Evolutionary conservation across 2,329 filamentous ascomycete genomes (phyloP).

Genomic region (Venturia asperata): DNA sequence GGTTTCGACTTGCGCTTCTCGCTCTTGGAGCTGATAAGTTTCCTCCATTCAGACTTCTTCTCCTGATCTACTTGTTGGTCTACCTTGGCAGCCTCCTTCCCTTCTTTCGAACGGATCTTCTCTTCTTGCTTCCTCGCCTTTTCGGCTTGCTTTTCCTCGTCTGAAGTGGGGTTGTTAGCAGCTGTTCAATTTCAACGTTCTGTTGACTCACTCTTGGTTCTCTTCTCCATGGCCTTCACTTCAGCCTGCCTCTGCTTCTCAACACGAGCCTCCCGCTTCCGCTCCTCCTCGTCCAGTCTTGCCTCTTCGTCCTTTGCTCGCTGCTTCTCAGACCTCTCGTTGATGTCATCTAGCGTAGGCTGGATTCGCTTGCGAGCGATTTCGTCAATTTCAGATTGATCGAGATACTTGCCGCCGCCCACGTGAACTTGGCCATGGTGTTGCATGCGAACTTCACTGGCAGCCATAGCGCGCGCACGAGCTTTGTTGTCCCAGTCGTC

Average conservation of each 20-base stretch:
- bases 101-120: not conserved
- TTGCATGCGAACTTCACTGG: slow-evolving; percentile 53
- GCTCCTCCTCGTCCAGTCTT: slow-evolving; percentile 57
- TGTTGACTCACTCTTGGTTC: slow-evolving; percentile 50
- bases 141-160: slow-evolving; percentile 46
- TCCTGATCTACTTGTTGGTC: slow-evolving; percentile 40
- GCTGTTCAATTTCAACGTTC: not conserved
- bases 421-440: slow-evolving; percentile 58
- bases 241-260: slow-evolving; percentile 46
- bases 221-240: slow-evolving; percentile 40
- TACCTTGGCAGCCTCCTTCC: slow-evolving; percentile 35
- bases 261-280: slow-evolving; percentile 51
- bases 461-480: slow-evolving; percentile 58
- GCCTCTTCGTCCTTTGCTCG: slow-evolving; percentile 58
- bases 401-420: slow-evolving; percentile 73
- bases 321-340: slow-evolving; percentile 66
- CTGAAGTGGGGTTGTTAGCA: slow-evolving; percentile 33
- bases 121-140: slow-evolving; percentile 45
- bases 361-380: slow-evolving; percentile 72
- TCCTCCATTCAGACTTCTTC: slow-evolving; percentile 15
- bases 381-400: slow-evolving; percentile 67
- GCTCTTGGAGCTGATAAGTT: slow-evolving; percentile 1
- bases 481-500: slow-evolving; percentile 76
- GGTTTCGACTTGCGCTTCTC: slow-evolving; percentile 12
- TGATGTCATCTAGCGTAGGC: slow-evolving; percentile 78